These are phyloP conservation scores for Naganishia randhawae DNA, from an alignment of 768 basidiomycete genomes.

Conservation along the genomic window DNA sequence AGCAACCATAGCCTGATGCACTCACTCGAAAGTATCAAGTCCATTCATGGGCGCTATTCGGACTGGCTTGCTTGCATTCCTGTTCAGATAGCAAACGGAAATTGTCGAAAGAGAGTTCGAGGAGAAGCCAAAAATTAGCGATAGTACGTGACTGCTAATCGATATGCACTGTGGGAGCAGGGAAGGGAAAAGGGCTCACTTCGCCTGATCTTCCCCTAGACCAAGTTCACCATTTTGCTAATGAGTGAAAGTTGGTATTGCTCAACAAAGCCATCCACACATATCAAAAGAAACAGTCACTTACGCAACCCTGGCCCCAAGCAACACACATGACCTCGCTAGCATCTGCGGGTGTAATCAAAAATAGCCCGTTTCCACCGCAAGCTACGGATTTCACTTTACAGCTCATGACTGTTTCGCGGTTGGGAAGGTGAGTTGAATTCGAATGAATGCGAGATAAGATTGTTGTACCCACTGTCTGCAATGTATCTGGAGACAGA, in stretches of 20 bases:
- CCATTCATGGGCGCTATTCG: conserved; percentile 66
- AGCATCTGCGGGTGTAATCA: conserved; percentile 70
- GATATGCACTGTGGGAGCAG: conserved; percentile 32
- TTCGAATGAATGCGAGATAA: conserved; percentile 22
- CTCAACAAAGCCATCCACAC: conserved; percentile 35
- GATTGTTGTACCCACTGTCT: conserved; percentile 66
- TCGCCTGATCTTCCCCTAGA: conserved; percentile 67
- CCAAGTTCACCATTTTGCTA: conserved; percentile 66
- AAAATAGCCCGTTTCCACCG: conserved; percentile 88
- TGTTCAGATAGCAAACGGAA: background rate
- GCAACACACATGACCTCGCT: conserved; percentile 73
- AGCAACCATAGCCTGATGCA: conserved; percentile 12
- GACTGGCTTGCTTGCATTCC: conserved; percentile 58
- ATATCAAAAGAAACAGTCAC: background rate
- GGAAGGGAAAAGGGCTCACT: conserved; percentile 32
- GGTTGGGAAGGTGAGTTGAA: background rate
- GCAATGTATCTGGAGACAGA: conserved; percentile 63
- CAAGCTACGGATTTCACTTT: conserved; percentile 66
- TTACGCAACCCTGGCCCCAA: conserved; percentile 39
- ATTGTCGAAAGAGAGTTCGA: conserved; percentile 25
- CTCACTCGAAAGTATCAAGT: conserved; percentile 73
- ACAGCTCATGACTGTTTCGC: conserved; percentile 53
- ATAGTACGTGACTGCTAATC: background rate
- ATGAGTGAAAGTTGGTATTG: conserved; percentile 42
- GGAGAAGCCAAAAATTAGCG: conserved; percentile 42